phyloP scores from a whole-genome alignment of 2,329 filamentous ascomycete genomes.

The Exophiala oligosperma region DNA sequence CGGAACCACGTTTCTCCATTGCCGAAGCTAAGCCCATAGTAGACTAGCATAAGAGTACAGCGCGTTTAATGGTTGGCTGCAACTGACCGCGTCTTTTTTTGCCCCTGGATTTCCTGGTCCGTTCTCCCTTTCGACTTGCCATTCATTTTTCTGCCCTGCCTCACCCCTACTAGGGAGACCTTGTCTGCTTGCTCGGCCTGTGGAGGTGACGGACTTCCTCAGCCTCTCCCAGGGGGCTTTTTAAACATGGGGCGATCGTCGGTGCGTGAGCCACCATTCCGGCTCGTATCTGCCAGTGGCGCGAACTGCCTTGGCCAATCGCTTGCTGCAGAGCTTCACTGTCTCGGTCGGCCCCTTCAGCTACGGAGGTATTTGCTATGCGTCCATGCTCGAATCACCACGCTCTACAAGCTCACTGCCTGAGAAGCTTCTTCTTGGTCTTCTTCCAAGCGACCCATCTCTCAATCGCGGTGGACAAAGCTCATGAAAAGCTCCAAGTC shows the following conservation, averaged over 20 bases:
- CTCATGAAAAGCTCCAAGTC: conserved; percentile 5
- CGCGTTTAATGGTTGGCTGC: conserved; percentile 18
- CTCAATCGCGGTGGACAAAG: conserved; percentile 9
- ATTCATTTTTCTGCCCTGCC: neutral
- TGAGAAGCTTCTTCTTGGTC: neutral
- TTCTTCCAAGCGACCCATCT: neutral
- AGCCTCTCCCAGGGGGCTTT: conserved; percentile 17
- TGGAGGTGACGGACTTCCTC: conserved; percentile 10
- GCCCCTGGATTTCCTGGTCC: conserved; percentile 10
- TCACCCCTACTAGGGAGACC: neutral
- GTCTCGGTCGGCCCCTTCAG: neutral
- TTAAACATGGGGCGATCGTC: neutral
- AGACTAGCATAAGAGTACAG: neutral
- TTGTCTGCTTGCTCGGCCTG: neutral
- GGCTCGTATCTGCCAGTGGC: neutral
- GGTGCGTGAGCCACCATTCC: neutral
- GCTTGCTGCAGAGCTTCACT: conserved; percentile 4
- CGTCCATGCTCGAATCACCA: conserved; percentile 1
- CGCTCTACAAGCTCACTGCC: neutral
- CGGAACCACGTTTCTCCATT: conserved; percentile 3
- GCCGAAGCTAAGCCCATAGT: conserved; percentile 1
- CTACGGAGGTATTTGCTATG: neutral
- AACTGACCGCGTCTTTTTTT: conserved; percentile 8
- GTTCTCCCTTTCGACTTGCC: neutral
- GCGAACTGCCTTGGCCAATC: conserved; percentile 6